Base-by-base conservation (phyloP, 805 yeast genomes). In the Pichia membranifaciens region DNA sequence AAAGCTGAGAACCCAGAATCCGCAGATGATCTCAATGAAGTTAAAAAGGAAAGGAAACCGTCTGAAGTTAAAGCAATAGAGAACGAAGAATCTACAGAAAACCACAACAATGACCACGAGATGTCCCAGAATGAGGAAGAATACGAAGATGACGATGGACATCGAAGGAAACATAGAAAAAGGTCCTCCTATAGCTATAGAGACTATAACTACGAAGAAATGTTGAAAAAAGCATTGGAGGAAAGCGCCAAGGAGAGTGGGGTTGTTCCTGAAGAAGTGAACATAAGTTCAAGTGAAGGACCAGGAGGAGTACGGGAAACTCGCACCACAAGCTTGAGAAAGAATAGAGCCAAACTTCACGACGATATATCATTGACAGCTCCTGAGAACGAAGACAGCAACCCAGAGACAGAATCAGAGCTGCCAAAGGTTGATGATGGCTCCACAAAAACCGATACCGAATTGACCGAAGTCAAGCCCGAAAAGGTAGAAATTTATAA, bases 211-310 rank as follows among this genome's bases (percentile, higher is more conserved):
- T 67, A 67, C 48, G 71, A 67, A 51, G 50, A 54, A 37, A 54
- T 56, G 64, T 51, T 67, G 37, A 66, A 65, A 38, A 69, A 72
- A 49, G 83, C 81, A 0, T 63, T 79, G 33, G 73, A 78, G 48
- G 83, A 78, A 58, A 75, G 81, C 56, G 82, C 79, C 15, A 69
- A 71, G 50, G 82, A 76, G 47, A 68, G 71, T 44, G 76, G 70
- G 5, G 66, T 65, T 2, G 60, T 58, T 29, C 67, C 69, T 2
- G 68, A 62, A 44, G 71, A 66, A 17, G 59, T 58, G 7, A 64
- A 64, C 56, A 54, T 64, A 10, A 59, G 66, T 2, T 62, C 66
- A 9, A 55, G 56, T n/a, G 65, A 65, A 41, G 60, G 55, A 16
- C 15, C 6, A 38, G 51, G 56, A 16, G 52, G 56, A 16, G 51